Evolutionary conservation across 306 rosid species (phyloP).

Genomic region (Parietaria judaica): DNA sequence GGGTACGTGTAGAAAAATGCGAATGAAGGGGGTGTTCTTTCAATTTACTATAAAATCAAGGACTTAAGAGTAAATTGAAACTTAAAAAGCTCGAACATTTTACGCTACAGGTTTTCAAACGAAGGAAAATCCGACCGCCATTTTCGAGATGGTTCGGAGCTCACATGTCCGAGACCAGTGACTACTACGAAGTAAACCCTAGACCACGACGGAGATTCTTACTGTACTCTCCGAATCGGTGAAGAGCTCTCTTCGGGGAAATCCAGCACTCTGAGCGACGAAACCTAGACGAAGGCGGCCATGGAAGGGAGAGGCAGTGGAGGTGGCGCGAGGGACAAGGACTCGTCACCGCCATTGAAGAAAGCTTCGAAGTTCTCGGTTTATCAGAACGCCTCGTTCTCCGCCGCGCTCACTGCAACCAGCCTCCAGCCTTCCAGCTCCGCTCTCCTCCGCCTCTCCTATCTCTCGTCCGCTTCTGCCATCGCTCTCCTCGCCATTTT

Average conservation of each 20-base stretch:
- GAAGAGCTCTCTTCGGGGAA: no score
- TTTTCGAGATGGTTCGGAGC: no score
- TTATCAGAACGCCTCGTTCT: constrained; percentile 66
- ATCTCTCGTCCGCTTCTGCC: constrained; percentile 57
- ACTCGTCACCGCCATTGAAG: constrained; percentile 37
- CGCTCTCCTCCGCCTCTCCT: constrained; percentile 44
- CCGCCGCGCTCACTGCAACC: constrained; percentile 69
- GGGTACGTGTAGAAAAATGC: no score
- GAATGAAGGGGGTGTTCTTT: no score
- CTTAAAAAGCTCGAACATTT: no score
- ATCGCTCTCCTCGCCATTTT: constrained; percentile 46
- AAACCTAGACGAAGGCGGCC: not conserved
- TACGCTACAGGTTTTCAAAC: no score
- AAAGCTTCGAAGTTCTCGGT: constrained; percentile 64
- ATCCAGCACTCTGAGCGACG: not conserved
- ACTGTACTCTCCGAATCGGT: no score
- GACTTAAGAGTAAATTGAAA: no score
- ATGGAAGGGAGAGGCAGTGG: constrained; percentile 39
- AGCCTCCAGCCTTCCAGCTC: constrained; percentile 67
- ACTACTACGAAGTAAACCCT: not conserved
- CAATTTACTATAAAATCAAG: no score
- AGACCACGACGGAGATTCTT: not conserved
- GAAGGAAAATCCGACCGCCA: no score
- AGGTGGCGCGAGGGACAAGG: constrained; percentile 27
- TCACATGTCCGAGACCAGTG: no score